Conservation (phyloP, 208 protist genomes). For the Crithidia mellificae region DNA sequence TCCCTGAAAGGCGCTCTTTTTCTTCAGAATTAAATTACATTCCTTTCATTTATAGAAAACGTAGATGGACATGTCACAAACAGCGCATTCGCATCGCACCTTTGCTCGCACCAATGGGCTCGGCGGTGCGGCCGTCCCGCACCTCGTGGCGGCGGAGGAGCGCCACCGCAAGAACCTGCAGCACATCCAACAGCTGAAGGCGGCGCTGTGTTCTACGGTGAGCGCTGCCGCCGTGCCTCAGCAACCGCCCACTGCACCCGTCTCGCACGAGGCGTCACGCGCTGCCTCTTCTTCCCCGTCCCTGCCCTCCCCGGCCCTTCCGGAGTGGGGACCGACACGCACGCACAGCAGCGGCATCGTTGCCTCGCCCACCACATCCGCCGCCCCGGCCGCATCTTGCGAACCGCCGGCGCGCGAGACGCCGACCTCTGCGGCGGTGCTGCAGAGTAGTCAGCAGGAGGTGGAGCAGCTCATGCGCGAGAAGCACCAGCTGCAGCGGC, state of each 20-base stretch:
- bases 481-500: constrained; percentile 25
- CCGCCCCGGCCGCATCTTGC: background rate
- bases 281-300: constrained; percentile 13
- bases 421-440: constrained; percentile 5
- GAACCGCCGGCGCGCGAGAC: no score
- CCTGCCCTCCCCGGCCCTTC: constrained; percentile 6
- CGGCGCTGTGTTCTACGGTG: constrained; percentile 28
- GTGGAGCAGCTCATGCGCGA: constrained; percentile 23
- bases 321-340: background rate
- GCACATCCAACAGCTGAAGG: constrained; percentile 23
- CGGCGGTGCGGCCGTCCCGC: constrained; percentile 9
- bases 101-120: constrained; percentile 25
- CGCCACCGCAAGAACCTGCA: constrained; percentile 28
- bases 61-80: constrained; percentile 6
- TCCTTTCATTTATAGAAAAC: no score
- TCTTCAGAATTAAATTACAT: no score
- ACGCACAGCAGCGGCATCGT: constrained; percentile 1
- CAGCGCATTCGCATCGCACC: constrained; percentile 11
- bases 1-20: no score
- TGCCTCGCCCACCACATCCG: background rate
- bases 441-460: constrained; percentile 26
- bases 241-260: background rate
- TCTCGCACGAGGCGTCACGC: constrained; percentile 4
- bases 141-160: constrained; percentile 23
- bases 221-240: constrained; percentile 4